Base-by-base conservation (phyloP, 345 rosid species). In the Citrus inodora region DNA sequence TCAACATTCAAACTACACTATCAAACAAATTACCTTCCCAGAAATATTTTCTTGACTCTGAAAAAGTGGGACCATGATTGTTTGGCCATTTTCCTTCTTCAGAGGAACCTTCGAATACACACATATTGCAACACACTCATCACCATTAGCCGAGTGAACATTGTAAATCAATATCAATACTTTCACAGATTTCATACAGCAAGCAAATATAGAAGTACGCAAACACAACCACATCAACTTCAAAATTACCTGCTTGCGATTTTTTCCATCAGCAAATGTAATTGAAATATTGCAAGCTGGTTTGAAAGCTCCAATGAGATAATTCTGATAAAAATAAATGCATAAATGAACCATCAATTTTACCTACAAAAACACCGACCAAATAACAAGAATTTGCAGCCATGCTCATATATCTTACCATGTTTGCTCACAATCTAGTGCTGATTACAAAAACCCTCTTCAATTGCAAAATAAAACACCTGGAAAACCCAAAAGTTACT, bases 61-160 rank as follows among this genome's bases (percentile, higher is more conserved):
- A 77, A 94, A 94, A 72, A 96, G 92, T 27, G 98, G 95, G 46
- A 90, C 87, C 92, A 86, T 87, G 71, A 85, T 85, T 3, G 87
- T 90, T 82, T 96, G 98, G 55, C 99, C 98, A 86, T 90, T 92
- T 85, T 94, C 98, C 90, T 92, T 96, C 92, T 96, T 96, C 82
- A 87, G 27, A 3, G 98, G 95, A 64, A 96, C 97, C 99, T 94
- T 77, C 2, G 16, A 27, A 80, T 77, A 71, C 62, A 75, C 22
- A 21, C 1, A 14, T 13, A 78, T 53, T 65, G 71, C 60, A 84
- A 48, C 2, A 21, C 46, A 71, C 25, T 22, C 58, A 53, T 53
- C 58, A 73, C 9, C n/a, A 67, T 38, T 40, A 74, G n/a, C 14
- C 70, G n/a, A 58, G 21, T n/a, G 3, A 46, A 60, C 75, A 7